Evolutionary conservation across 768 basidiomycete species (phyloP), one percentile per base, ranked within the genome.

Genomic region (Tylopilus plumbeoviolaceoides): DNA sequence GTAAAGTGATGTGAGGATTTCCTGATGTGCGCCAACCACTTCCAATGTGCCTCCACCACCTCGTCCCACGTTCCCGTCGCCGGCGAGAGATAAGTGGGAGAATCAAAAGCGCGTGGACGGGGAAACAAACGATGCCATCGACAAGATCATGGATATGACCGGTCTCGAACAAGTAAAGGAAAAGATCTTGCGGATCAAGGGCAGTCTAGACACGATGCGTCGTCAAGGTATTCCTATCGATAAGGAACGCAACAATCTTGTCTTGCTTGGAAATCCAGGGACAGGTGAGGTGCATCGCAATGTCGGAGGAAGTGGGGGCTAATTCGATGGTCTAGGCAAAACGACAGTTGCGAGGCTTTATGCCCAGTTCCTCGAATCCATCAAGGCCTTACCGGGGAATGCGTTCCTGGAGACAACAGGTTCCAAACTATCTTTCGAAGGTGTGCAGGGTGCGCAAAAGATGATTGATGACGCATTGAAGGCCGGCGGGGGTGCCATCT

Each of bases 311-410:
- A 7, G 12, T 18, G 3, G 10, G 14, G 6, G 5, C 18, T 63
- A 47, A 59, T 9, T 2, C 28, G 7, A 5, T 10, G 4, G 35
- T 45, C 1, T 33, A 86, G 85, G 85, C 0, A 86, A 87, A 72
- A 87, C 85, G 0, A 87, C 86, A 0, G 75, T 88, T 6, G 87
- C 85, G 1, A 70, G 86, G 27, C 74, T 76, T 21, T 89, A 86
- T 56, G 83, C 81, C 1, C 77, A 80, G 55, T 83, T 87, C 60
- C 68, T 89, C 2, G 70, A 81, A 5, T 84, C 82, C 0, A 69
- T 83, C 7, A 61, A 76, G 15, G 76, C 80, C 1, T 66, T 85
- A 12, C 80, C 84, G 0, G 82, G 81, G 2, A 68, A 66, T 35
- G 65, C 63, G 6, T 87, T 87, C 58, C 46, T 78, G 14, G 86